Evolutionary conservation across 345 rosid genomes (phyloP).

Genomic region (Zanthoxylum bungeanum): DNA sequence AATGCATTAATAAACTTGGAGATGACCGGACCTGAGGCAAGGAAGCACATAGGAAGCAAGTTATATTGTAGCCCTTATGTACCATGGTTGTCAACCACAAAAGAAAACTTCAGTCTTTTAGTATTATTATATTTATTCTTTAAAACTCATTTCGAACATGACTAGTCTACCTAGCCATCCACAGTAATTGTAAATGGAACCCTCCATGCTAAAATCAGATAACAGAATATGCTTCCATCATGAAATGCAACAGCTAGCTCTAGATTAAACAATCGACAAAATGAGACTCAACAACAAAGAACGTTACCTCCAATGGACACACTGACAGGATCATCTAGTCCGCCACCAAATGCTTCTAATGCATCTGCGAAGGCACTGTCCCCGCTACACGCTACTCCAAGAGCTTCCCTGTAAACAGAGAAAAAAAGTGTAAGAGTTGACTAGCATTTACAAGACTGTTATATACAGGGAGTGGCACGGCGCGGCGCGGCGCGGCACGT

Average conservation of each 20-base stretch:
- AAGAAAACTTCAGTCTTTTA: too few species aligned
- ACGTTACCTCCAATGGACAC: constrained; percentile 91
- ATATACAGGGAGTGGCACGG: not conserved
- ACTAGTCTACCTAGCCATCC: not conserved
- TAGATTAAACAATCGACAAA: too few species aligned
- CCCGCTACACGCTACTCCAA: constrained; percentile 69
- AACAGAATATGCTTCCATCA: too few species aligned
- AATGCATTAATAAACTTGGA: constrained; percentile 66
- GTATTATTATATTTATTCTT: not conserved
- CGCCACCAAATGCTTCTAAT: constrained; percentile 84
- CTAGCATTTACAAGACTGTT: not conserved
- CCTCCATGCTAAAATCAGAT: too few species aligned
- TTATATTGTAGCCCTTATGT: not conserved
- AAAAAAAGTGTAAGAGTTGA: not conserved
- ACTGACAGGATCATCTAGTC: constrained; percentile 82
- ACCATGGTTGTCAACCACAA: not conserved
- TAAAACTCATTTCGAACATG: not conserved
- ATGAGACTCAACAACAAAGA: too few species aligned
- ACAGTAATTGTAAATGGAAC: too few species aligned
- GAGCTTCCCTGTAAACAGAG: constrained; percentile 53
- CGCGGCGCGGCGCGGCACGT: too few species aligned
- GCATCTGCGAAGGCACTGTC: constrained; percentile 65
- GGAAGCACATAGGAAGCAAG: constrained; percentile 18
- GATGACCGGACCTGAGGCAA: constrained; percentile 65
- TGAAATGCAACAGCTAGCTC: too few species aligned